phyloP scores from a whole-genome alignment of 352 stramenopile species.

The Phytophthora syringae region DNA sequence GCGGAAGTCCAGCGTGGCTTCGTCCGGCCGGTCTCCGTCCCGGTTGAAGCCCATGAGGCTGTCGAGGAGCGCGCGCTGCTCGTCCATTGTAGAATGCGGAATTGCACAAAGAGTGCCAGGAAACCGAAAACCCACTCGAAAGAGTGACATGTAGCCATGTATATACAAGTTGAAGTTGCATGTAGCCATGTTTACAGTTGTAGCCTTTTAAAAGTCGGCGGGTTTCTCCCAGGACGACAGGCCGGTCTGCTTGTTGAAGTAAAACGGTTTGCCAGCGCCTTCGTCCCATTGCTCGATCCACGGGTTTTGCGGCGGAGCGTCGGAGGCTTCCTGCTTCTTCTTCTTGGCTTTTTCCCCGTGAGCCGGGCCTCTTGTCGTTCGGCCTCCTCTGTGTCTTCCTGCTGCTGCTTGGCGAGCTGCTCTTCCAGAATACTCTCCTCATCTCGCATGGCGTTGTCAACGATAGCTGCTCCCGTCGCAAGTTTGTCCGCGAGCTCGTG shows the following conservation, averaged over 20 bases:
- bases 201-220: conserved; percentile 46
- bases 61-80: conserved; percentile 88
- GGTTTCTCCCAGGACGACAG: conserved; percentile 86
- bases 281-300: conserved; percentile 90
- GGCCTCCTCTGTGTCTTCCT: conserved; percentile 41
- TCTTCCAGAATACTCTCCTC: conserved; percentile 66
- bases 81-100: conserved; percentile 58
- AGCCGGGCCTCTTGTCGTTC: conserved; percentile 16
- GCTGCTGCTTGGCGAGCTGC: conserved; percentile 61
- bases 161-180: neutral
- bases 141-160: conserved; percentile 10
- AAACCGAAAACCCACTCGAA: neutral
- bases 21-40: conserved; percentile 85
- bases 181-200: conserved; percentile 3
- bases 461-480: conserved; percentile 60
- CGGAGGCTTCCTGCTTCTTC: conserved; percentile 13
- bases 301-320: conserved; percentile 27
- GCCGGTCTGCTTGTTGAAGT: conserved; percentile 89
- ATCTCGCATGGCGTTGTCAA: conserved; percentile 76
- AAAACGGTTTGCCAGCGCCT: conserved; percentile 76
- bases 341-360: conserved; percentile 41
- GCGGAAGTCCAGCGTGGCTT: conserved; percentile 77
- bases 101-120: neutral
- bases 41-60: conserved; percentile 93
- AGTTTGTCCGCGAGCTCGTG: conserved; percentile 75